phyloP scores from a whole-genome alignment of 2,329 filamentous ascomycete genomes.

The Xylariales sp. region DNA sequence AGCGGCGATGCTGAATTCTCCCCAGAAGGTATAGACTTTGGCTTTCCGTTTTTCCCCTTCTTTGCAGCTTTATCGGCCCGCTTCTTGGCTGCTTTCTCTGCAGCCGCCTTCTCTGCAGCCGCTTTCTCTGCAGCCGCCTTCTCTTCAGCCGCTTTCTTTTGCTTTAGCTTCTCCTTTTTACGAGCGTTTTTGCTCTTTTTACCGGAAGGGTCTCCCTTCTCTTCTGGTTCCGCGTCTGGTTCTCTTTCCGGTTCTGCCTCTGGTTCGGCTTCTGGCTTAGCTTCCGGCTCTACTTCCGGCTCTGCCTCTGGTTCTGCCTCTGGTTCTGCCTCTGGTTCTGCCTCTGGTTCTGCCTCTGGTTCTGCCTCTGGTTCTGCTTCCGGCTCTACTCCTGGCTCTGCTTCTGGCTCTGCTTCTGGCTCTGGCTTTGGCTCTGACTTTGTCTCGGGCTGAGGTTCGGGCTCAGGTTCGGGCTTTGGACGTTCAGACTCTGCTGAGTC shows the following conservation, averaged over 20 bases:
- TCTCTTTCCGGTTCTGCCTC: not conserved
- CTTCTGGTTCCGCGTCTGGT: slow-evolving; percentile 15
- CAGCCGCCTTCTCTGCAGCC: too few relatives aligned
- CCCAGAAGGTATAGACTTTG: slow-evolving; percentile 20
- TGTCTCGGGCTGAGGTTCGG: not conserved
- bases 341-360: not conserved
- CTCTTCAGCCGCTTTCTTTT: slow-evolving; percentile 35
- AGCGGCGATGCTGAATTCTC: slow-evolving; percentile 24
- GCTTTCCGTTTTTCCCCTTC: slow-evolving; percentile 27
- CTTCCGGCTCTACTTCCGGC: slow-evolving; percentile 8
- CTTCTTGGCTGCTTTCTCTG: slow-evolving; percentile 25
- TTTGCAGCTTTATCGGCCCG: slow-evolving; percentile 36
- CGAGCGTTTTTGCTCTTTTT: slow-evolving; percentile 29
- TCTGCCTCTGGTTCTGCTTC: not conserved
- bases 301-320: not conserved
- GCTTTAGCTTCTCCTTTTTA: slow-evolving; percentile 36
- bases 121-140: slow-evolving; percentile 30
- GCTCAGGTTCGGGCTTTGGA: slow-evolving; percentile 11
- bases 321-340: not conserved
- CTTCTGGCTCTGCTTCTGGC: slow-evolving; percentile 7
- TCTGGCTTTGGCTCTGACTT: not conserved
- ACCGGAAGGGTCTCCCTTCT: slow-evolving; percentile 22
- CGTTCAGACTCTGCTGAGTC: slow-evolving; percentile 23
- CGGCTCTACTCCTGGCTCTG: too few relatives aligned
- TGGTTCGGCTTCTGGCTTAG: slow-evolving; percentile 7